Base-by-base conservation (phyloP, 768 basidiomycete genomes). In the Boletellus emodensis region DNA sequence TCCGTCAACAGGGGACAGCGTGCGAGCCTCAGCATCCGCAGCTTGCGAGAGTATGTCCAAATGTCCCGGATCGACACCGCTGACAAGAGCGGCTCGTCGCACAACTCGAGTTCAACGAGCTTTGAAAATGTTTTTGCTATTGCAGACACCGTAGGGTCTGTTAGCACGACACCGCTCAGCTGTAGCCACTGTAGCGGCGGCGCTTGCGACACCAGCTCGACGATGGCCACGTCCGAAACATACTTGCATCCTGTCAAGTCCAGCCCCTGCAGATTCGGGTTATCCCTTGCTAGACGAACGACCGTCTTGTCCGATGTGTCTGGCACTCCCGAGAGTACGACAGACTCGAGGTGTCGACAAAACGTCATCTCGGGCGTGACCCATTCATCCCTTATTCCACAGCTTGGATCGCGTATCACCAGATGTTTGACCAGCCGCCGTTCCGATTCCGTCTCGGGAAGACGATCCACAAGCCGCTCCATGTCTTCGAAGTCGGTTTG, bases 101-200 rank as follows among this genome's bases (percentile, higher is more conserved):
- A 82, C 34, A 94, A 71, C 62, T 96, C 93, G 54, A 95, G 73
- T 66, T 94, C 93, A 47, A 87, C 72, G 22, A 96, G 80, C 52
- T 80, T 78, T 4, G 87, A 82, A 63, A 90, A 91, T 10, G 81
- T 76, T 48, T 81, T 84, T 15, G 83, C 85, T 56, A 96, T 79
- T 12, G 82, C 78, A 51, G 83, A 82, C 52, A 95, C 75, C 2
- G 79, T 70, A 7, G 64, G 62, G 51, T 83, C 81, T 1, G 82
- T 82, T 38, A 94, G 65, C n/a, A 77, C 76, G 22, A 75, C 75
- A 14, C 82, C 82, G 56, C 81, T 85, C 50, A 95, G 68, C 58
- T 84, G 84, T 51, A 94, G 74, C 74, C 87, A 82, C 51, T 87
- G 78, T 33, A 97, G 70, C 17, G 82, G 75, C 22, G 81, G 81